Evolutionary conservation across 2,329 filamentous ascomycete species (phyloP), one percentile per base, ranked within the genome.

Genomic region (Penicillium sp.): DNA sequence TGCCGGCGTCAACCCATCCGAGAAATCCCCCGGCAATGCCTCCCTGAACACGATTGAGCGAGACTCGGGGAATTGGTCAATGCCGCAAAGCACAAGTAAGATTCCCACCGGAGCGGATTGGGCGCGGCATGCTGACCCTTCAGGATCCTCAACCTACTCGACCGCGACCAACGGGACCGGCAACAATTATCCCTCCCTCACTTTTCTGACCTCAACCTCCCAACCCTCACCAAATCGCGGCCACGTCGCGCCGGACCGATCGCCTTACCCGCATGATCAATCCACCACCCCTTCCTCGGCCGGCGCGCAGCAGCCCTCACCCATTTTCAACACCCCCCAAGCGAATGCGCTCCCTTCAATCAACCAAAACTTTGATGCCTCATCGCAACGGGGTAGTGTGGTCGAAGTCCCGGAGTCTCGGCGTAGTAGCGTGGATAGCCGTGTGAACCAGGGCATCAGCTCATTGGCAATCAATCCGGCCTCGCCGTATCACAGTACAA

Each of bases 61-160:
- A 60, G 84, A 86, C 70, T 86, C 84, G 22, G 83, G 84, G 61
- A 84, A 82, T 70, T 86, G 83, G 83, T 84, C 83, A 55, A 82
- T 84, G 67, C 82, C 83, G 60, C 83, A 83, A 67, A 84, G 83
- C 72, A 83, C 84, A 69, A 81, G 84, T 84, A 75, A 71, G 79
- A 71, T 37, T 58, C 55, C 71, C 55, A 59, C 45, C 48, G 43
- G 57, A 28, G 59, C 28, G 42, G 57, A 63, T 59, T 61, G 59
- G 50, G 51, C 48, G 54, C 55, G 53, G 54, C 63, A 62, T 66
- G 61, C 69, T 73, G 66, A 73, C 68, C 55, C 48, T 50, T 25
- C 63, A 79, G 79, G 79, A 60, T 81, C 80, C 3, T 82, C 80
- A 35, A 79, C 78, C 47, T 81, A 81, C 63, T 82, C 80, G n/a